Evolutionary conservation across 2,329 filamentous ascomycete genomes (phyloP).

Genomic region (Endothia cerciana): DNA sequence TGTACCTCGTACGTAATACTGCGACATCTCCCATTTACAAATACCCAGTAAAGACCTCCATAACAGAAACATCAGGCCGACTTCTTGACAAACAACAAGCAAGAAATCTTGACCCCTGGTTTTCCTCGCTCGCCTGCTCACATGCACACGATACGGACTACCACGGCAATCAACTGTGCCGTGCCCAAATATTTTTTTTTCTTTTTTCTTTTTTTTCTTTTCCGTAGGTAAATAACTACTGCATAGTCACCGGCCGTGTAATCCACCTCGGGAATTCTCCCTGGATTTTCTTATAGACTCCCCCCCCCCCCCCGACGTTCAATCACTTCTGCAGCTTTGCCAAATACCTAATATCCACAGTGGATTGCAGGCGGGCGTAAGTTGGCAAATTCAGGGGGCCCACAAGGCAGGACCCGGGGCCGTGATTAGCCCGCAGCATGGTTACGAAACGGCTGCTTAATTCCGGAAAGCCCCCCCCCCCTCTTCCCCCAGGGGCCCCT

Average conservation of each 20-base stretch:
- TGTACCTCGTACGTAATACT: no score
- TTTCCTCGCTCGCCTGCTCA: no score
- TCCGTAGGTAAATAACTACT: neutral
- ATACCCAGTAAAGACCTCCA: no score
- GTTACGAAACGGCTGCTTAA: constrained; percentile 4
- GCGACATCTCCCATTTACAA: no score
- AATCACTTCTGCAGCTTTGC: neutral
- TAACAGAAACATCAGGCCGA: no score
- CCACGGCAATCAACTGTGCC: no score
- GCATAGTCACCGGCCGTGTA: neutral
- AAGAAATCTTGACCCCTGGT: no score
- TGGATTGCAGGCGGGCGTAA: neutral
- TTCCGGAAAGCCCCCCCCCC: constrained; percentile 3
- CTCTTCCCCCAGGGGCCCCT: neutral
- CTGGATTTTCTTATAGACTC: neutral
- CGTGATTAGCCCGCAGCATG: constrained; percentile 6
- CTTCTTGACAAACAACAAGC: no score
- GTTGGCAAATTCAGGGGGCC: constrained; percentile 10
- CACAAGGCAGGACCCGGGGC: constrained; percentile 2
- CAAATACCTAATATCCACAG: neutral
- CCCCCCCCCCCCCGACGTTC: neutral
- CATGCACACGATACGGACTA: no score
- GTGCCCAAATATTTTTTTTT: no score
- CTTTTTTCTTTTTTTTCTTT: no score
- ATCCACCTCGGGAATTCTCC: neutral